A percentile compares a stretch with the other conserved stretches of the same genome.
Conservation (phyloP, 2,329 filamentous ascomycete genomes). For the Endoconidiophora laricicola region DNA sequence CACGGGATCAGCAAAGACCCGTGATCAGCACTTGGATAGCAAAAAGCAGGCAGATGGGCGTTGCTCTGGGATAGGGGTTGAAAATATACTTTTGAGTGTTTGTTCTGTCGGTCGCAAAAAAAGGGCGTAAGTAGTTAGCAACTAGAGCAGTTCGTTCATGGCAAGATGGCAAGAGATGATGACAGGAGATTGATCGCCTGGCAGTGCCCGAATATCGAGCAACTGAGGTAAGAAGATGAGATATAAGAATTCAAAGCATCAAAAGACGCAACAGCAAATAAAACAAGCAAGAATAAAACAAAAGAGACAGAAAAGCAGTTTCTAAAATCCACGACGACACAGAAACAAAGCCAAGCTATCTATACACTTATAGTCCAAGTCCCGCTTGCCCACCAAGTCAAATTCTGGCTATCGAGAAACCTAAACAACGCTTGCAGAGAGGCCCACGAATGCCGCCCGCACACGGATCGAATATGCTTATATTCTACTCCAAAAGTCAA, state of each 20-base stretch:
- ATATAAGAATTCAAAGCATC: constrained; percentile 4
- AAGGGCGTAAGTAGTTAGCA: neutral
- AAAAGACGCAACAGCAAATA: constrained; percentile 1
- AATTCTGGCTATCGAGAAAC: neutral
- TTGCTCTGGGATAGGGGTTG: too few relatives aligned
- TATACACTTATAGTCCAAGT: too few relatives aligned
- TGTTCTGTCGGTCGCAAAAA: neutral
- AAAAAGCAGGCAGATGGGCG: neutral
- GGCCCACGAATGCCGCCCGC: constrained; percentile 3
- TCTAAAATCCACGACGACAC: neutral
- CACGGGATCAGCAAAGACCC: neutral
- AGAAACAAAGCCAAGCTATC: neutral
- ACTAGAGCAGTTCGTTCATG: neutral
- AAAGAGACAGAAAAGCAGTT: neutral
- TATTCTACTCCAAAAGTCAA: too few relatives aligned
- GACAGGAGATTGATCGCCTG: neutral
- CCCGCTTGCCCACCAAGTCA: too few relatives aligned
- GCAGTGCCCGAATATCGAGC: neutral
- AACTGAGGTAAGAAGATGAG: neutral
- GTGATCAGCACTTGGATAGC: neutral
- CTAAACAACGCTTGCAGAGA: constrained; percentile 5
- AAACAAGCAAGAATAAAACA: constrained; percentile 1
- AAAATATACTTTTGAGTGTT: too few relatives aligned
- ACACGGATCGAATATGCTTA: neutral
- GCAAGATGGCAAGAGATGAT: neutral